A percentile compares a stretch with the other conserved stretches of the same genome.
These are phyloP conservation scores for Aspergillus oerlinghausenensis DNA, from an alignment of 2,329 filamentous ascomycete genomes.

Conservation along the genomic window DNA sequence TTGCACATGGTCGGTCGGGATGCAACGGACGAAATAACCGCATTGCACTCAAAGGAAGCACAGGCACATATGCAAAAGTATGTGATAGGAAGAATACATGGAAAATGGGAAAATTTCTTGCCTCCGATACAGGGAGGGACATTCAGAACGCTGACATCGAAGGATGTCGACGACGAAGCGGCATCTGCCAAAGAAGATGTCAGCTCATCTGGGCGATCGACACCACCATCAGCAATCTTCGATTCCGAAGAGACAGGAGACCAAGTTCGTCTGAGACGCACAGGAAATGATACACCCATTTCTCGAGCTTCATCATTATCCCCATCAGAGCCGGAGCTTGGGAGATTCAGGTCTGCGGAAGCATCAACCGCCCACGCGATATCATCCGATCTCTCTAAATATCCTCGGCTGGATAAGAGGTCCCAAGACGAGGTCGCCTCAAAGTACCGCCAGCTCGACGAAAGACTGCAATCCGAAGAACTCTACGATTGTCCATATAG, in stretches of 20 bases:
- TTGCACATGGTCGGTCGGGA: slow-evolving; percentile 86
- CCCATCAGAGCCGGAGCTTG: too few species aligned
- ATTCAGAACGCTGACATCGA: slow-evolving; percentile 52
- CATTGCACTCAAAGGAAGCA: slow-evolving; percentile 76
- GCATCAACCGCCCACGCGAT: not conserved
- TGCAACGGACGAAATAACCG: slow-evolving; percentile 87
- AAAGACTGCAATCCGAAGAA: slow-evolving; percentile 52
- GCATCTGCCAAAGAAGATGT: too few species aligned
- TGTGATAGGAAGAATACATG: slow-evolving; percentile 73
- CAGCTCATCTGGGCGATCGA: too few species aligned
- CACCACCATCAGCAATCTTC: not conserved
- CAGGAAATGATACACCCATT: not conserved
- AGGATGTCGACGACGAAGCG: not conserved
- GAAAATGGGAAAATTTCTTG: slow-evolving; percentile 76
- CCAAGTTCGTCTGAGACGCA: slow-evolving; percentile 7
- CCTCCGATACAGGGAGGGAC: slow-evolving; percentile 84
- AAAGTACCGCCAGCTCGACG: slow-evolving; percentile 43
- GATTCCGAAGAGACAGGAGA: not conserved
- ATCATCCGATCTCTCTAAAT: slow-evolving; percentile 64
- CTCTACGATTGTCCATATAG: slow-evolving; percentile 76
- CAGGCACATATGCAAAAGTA: slow-evolving; percentile 70
- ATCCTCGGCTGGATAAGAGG: slow-evolving; percentile 66
- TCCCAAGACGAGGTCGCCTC: slow-evolving; percentile 69
- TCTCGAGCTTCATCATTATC: not conserved
- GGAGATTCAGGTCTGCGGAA: too few species aligned